Conservation (phyloP, 2,329 filamentous ascomycete species). For the Cercospora zeae-maydis region DNA sequence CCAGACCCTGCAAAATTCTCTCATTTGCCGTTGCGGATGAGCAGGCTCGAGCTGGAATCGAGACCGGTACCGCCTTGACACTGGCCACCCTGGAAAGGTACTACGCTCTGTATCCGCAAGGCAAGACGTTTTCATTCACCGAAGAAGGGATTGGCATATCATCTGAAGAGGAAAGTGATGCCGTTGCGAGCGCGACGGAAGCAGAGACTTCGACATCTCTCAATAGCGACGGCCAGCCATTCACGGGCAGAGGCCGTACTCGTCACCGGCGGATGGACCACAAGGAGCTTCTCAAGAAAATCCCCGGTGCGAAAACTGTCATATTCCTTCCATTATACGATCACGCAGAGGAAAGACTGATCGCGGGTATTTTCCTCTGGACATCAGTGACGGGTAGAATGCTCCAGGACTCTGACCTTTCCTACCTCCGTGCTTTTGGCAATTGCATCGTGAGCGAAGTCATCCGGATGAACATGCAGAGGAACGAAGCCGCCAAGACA, state of each 20-base stretch:
- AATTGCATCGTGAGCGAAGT: conserved; percentile 42
- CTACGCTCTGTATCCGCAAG: conserved; percentile 28
- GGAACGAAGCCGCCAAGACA: conserved; percentile 48
- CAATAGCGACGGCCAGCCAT: conserved; percentile 37
- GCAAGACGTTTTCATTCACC: conserved; percentile 31
- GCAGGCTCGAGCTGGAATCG: conserved; percentile 24
- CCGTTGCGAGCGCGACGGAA: conserved; percentile 19
- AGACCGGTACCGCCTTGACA: conserved; percentile 25
- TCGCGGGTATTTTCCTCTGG: conserved; percentile 47
- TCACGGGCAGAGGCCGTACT: conserved; percentile 37
- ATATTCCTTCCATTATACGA: conserved; percentile 54
- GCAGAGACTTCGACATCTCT: conserved; percentile 41
- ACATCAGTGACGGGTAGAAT: conserved; percentile 44
- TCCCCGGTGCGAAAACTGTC: conserved; percentile 40
- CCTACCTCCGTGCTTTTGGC: conserved; percentile 43
- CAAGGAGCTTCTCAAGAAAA: conserved; percentile 40
- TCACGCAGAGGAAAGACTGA: conserved; percentile 40
- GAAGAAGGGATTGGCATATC: conserved; percentile 26
- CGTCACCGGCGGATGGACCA: conserved; percentile 38
- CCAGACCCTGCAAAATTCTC: conserved; percentile 26
- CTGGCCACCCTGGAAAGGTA: conserved; percentile 31
- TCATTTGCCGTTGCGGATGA: conserved; percentile 28
- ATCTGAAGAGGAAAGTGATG: conserved; percentile 28
- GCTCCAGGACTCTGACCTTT: conserved; percentile 40
- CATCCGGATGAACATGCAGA: conserved; percentile 38